Conservation (phyloP, 768 basidiomycete genomes). For the Pulveroboletus frians region DNA sequence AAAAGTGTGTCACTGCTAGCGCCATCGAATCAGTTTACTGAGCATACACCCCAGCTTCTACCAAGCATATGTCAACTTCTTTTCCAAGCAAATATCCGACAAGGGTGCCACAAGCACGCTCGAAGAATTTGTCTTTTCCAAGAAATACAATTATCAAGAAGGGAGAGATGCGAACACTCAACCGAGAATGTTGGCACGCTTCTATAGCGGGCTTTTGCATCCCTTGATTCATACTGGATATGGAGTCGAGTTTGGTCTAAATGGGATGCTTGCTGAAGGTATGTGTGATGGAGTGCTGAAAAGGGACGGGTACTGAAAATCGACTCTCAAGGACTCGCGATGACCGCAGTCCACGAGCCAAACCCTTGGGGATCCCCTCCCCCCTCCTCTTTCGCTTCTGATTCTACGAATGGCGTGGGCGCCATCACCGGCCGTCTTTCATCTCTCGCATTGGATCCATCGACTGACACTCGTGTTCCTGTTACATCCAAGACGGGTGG, state of each 20-base stretch:
- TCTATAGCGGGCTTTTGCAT: conserved; percentile 49
- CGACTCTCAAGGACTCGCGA: conserved; percentile 20
- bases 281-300: neutral
- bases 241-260: conserved; percentile 58
- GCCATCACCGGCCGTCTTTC: conserved; percentile 1
- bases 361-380: conserved; percentile 31
- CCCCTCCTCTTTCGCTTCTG: conserved; percentile 8
- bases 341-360: conserved; percentile 28
- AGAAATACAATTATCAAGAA: conserved; percentile 22
- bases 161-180: conserved; percentile 20
- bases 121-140: conserved; percentile 30
- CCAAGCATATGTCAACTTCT: conserved; percentile 24
- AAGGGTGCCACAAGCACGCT: conserved; percentile 16
- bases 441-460: conserved; percentile 7
- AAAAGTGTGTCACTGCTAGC: conserved; percentile 13
- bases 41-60: conserved; percentile 19
- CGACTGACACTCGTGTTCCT: neutral
- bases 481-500: neutral
- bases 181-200: conserved; percentile 53
- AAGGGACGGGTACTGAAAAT: neutral
- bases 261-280: conserved; percentile 63
- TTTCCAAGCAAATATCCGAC: conserved; percentile 13
- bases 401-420: neutral
- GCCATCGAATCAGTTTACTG: neutral
- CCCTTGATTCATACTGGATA: conserved; percentile 59